Conservation (phyloP, 495 filamentous ascomycete species). For the Hypoxylon perforatum region DNA sequence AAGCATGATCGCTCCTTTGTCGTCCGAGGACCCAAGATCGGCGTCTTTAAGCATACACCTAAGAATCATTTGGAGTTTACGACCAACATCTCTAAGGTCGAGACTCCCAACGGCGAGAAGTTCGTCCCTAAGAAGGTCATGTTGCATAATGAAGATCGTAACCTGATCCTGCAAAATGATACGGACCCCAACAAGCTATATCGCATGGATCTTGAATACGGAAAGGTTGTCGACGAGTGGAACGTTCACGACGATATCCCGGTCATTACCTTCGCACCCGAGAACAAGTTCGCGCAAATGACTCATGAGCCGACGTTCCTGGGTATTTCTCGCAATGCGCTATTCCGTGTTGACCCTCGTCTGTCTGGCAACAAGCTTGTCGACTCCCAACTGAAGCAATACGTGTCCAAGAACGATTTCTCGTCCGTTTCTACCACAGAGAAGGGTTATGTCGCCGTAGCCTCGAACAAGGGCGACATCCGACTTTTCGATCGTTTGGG, state of each 20-base stretch:
- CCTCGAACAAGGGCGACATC: conserved; percentile 97
- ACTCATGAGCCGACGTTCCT: conserved; percentile 94
- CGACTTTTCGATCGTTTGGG: conserved; percentile 95
- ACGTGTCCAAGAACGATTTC: conserved; percentile 95
- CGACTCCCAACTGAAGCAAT: conserved; percentile 91
- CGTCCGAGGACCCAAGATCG: conserved; percentile 95
- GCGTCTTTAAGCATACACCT: conserved; percentile 95
- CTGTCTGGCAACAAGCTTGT: conserved; percentile 91
- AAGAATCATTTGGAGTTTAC: conserved; percentile 95
- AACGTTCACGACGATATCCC: conserved; percentile 98
- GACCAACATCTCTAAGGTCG: conserved; percentile 96
- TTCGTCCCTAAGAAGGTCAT: conserved; percentile 98
- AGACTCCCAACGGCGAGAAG: conserved; percentile 84
- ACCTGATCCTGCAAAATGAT: conserved; percentile 90
- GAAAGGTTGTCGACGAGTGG: conserved; percentile 99
- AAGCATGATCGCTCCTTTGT: conserved; percentile 98
- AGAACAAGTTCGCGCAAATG: conserved; percentile 99
- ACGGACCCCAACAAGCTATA: conserved; percentile 92
- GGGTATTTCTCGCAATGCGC: conserved; percentile 87
- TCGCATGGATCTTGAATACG: conserved; percentile 97
- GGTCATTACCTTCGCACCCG: conserved; percentile 88
- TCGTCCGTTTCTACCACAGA: conserved; percentile 92
- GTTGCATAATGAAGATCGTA: conserved; percentile 91
- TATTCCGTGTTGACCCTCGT: conserved; percentile 95
- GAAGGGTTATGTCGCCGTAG: conserved; percentile 95